Evolutionary conservation across 1,284 basidiomycete species (phyloP).

Genomic region (Trichosporon coremiiforme): DNA sequence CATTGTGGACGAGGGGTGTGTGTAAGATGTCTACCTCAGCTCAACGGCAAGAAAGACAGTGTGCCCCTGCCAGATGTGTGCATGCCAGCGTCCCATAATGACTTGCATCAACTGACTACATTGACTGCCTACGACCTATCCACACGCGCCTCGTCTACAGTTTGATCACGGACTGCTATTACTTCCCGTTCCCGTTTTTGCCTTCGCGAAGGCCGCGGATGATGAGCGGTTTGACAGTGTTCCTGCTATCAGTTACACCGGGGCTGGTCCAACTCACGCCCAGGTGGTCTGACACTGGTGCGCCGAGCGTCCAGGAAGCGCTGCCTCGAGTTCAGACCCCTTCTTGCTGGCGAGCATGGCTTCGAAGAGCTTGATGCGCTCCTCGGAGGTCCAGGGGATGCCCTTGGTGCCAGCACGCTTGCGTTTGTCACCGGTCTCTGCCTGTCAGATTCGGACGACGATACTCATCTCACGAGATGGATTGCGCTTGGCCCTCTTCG

Average conservation of each 20-base stretch:
- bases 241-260: background rate
- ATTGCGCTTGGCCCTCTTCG: background rate
- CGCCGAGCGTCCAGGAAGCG: background rate
- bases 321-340: background rate
- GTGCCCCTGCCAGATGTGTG: too few relatives aligned
- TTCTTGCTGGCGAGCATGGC: conserved; percentile 1
- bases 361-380: background rate
- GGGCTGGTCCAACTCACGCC: background rate
- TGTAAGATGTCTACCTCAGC: background rate
- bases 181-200: background rate
- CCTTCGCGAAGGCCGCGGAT: background rate
- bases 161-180: too few relatives aligned
- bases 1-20: background rate
- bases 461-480: background rate
- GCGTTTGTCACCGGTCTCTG: background rate
- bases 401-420: background rate
- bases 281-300: background rate
- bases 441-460: background rate
- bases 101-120: too few relatives aligned
- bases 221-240: background rate
- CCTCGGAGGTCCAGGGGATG: background rate
- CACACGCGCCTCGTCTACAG: too few relatives aligned
- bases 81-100: too few relatives aligned
- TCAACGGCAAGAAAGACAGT: too few relatives aligned
- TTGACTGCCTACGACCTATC: too few relatives aligned